These are phyloP conservation scores for Porodaedalea pini DNA, from an alignment of 1,284 basidiomycete genomes.

Conservation along the genomic window DNA sequence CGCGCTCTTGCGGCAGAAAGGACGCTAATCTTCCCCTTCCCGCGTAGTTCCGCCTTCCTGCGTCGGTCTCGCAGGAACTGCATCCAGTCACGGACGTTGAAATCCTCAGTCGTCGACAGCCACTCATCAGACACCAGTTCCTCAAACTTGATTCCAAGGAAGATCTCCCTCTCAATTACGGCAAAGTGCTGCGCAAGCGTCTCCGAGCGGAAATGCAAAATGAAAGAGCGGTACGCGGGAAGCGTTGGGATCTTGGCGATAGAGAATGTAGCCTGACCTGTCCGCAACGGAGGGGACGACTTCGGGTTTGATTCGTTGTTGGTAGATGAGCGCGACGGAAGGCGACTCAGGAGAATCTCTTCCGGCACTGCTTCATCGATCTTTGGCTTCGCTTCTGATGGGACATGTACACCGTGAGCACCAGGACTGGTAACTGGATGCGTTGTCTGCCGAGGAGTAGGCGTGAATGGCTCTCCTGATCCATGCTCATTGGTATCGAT, in stretches of 20 bases:
- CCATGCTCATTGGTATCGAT: not conserved
- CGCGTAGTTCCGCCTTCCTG: slow-evolving; percentile 61
- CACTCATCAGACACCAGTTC: slow-evolving; percentile 74
- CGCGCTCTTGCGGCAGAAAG: slow-evolving; percentile 77
- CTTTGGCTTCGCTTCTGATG: slow-evolving; percentile 44
- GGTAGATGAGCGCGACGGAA: slow-evolving; percentile 40
- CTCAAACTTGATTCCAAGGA: slow-evolving; percentile 79
- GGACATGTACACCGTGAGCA: not conserved
- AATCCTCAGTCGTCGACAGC: slow-evolving; percentile 52
- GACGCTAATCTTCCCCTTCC: slow-evolving; percentile 60
- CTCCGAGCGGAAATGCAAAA: slow-evolving; percentile 57
- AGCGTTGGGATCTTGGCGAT: slow-evolving; percentile 26
- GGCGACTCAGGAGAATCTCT: slow-evolving; percentile 61
- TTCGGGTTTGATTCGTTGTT: slow-evolving; percentile 30
- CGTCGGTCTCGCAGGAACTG: slow-evolving; percentile 74
- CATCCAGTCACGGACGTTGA: slow-evolving; percentile 79
- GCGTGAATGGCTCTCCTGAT: slow-evolving; percentile 15
- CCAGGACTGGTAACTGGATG: slow-evolving; percentile 10
- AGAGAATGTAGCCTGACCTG: slow-evolving; percentile 19
- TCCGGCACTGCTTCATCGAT: slow-evolving; percentile 60
- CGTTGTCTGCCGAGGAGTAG: slow-evolving; percentile 21
- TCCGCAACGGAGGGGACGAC: slow-evolving; percentile 30
- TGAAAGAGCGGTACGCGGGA: slow-evolving; percentile 58
- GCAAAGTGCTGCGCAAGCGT: slow-evolving; percentile 75
- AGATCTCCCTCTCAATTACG: slow-evolving; percentile 85